A percentile compares a stretch with the other conserved stretches of the same genome.
phyloP scores from a whole-genome alignment of 2,329 filamentous ascomycete species.

The Bisporella sp. region DNA sequence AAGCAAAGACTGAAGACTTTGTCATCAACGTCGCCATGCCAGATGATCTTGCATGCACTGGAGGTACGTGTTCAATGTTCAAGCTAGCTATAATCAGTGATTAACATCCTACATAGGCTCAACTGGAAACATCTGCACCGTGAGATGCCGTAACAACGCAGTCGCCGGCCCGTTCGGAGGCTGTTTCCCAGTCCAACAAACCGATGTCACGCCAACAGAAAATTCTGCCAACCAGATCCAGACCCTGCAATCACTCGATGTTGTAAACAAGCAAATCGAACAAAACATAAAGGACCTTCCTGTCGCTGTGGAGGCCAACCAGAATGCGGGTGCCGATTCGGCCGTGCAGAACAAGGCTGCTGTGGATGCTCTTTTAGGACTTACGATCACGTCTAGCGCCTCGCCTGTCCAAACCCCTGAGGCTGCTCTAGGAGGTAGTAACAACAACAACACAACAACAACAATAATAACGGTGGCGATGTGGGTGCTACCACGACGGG shows the following conservation, averaged over 20 bases:
- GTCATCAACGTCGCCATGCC: slow-evolving; percentile 49
- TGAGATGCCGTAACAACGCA: slow-evolving; percentile 53
- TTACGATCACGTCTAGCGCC: slow-evolving; percentile 22
- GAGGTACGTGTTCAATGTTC: slow-evolving; percentile 33
- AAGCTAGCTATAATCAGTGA: background rate
- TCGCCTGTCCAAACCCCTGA: slow-evolving; percentile 30
- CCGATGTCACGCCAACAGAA: slow-evolving; percentile 28
- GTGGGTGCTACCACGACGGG: slow-evolving; percentile 8
- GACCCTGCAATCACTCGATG: slow-evolving; percentile 39
- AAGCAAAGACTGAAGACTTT: slow-evolving; percentile 48
- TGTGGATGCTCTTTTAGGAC: slow-evolving; percentile 27
- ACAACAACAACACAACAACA: too few relatives aligned
- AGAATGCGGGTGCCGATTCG: slow-evolving; percentile 31
- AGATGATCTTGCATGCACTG: slow-evolving; percentile 39
- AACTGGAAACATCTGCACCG: slow-evolving; percentile 51
- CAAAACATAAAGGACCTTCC: slow-evolving; percentile 44
- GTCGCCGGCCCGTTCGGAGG: slow-evolving; percentile 50
- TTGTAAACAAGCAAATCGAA: slow-evolving; percentile 40
- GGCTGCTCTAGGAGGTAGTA: slow-evolving; percentile 11
- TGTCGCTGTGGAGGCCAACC: slow-evolving; percentile 38
- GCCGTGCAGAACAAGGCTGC: slow-evolving; percentile 26
- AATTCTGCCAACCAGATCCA: slow-evolving; percentile 39
- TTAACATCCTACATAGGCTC: slow-evolving; percentile 31
- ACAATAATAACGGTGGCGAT: slow-evolving; percentile 5
- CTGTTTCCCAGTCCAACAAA: slow-evolving; percentile 51